These are phyloP conservation scores for Ensete ventricosum DNA, from an alignment of 176 grass and related monocot genomes.

Conservation along the genomic window DNA sequence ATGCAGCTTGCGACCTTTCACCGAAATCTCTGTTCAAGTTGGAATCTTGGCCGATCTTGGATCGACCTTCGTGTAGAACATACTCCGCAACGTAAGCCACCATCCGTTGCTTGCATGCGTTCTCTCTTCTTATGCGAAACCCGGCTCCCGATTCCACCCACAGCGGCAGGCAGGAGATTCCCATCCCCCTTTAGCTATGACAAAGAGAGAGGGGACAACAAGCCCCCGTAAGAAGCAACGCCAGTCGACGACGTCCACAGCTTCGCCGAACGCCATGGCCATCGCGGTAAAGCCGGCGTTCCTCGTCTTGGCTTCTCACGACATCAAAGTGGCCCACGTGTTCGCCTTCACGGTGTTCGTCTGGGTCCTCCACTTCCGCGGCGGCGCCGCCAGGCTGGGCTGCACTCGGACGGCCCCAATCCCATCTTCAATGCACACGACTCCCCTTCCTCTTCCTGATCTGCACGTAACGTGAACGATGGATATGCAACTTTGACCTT, in stretches of 20 bases:
- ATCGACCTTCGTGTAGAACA: no score
- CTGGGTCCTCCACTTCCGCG: conserved; percentile 72
- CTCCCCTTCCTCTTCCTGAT: not conserved
- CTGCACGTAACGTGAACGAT: no score
- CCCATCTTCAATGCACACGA: conserved; percentile 58
- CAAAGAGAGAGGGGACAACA: no score
- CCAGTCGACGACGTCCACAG: not conserved
- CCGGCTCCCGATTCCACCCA: conserved; percentile 17
- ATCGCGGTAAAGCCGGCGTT: conserved; percentile 17
- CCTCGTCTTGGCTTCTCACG: conserved; percentile 22
- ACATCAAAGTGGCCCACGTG: conserved; percentile 49
- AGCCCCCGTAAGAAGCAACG: not conserved
- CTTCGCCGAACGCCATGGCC: not conserved
- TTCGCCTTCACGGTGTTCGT: conserved; percentile 50
- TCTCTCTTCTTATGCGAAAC: conserved; percentile 23
- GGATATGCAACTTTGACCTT: no score
- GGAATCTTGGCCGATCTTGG: no score
- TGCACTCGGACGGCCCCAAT: conserved; percentile 48
- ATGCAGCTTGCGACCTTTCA: no score
- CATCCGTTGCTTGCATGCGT: conserved; percentile 4
- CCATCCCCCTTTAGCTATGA: not conserved
- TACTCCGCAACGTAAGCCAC: no score
- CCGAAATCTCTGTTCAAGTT: no score
- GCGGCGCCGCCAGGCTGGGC: conserved; percentile 49
- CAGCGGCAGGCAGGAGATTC: no score